phyloP scores from a whole-genome alignment of 257 asterid genomes.

The Nicotiana tabacum region DNA sequence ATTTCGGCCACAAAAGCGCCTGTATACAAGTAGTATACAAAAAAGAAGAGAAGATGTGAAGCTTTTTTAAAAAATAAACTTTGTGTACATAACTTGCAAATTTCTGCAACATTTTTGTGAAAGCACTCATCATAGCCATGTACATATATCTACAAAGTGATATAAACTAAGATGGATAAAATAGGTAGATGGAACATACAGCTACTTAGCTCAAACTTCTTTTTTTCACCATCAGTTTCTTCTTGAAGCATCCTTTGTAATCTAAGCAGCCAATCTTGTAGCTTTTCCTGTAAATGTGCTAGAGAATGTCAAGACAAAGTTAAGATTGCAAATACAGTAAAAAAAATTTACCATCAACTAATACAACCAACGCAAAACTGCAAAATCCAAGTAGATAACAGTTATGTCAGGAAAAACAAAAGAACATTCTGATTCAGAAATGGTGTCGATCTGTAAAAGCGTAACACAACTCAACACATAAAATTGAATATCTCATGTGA shows the following conservation, averaged over 20 bases:
- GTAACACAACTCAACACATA: not conserved
- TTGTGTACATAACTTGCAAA: no score
- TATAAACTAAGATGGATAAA: not conserved
- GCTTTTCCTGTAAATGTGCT: conserved; percentile 59
- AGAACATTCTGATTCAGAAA: not conserved
- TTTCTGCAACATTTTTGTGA: no score
- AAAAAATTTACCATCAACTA: not conserved
- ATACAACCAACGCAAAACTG: not conserved
- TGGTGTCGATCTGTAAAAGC: not conserved
- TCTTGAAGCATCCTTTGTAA: conserved; percentile 62
- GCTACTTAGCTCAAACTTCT: conserved; percentile 51
- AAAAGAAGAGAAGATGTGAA: no score
- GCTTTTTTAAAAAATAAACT: no score
- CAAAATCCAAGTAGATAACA: not conserved
- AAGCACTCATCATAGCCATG: not conserved
- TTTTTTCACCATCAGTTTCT: conserved; percentile 35
- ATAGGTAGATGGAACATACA: conserved; percentile 38
- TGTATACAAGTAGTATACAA: no score
- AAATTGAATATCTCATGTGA: not conserved
- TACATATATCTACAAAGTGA: not conserved
- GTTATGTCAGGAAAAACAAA: not conserved
- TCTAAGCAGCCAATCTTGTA: conserved; percentile 74
- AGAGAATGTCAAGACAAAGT: not conserved
- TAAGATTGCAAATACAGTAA: not conserved
- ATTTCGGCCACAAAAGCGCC: no score